Conservation (phyloP, 805 yeast genomes). For the Candida argentea region DNA sequence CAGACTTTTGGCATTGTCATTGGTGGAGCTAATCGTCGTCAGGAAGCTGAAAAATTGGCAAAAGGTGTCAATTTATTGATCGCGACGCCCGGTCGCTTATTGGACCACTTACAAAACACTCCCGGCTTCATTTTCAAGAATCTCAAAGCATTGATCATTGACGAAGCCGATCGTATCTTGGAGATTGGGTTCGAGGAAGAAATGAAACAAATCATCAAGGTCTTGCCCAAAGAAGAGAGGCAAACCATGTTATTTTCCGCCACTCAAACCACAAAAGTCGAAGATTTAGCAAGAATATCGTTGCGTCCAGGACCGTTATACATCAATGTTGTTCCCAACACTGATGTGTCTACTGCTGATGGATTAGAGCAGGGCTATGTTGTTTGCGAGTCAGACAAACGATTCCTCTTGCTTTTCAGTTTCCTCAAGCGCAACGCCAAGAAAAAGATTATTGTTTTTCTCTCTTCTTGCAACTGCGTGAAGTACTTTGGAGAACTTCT, state of each 20-base stretch:
- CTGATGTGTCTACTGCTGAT: conserved; percentile 84
- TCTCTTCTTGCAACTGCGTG: conserved; percentile 95
- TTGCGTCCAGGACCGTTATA: conserved; percentile 87
- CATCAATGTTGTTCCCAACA: conserved; percentile 83
- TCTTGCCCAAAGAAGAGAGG: conserved; percentile 85
- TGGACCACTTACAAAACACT: conserved; percentile 95
- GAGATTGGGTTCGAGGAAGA: conserved; percentile 99
- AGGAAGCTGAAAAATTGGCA: conserved; percentile 87
- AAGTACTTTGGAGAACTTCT: conserved; percentile 91
- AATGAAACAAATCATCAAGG: conserved; percentile 92
- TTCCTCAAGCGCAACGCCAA: conserved; percentile 87
- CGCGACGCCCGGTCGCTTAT: conserved; percentile 95
- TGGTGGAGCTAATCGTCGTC: conserved; percentile 97
- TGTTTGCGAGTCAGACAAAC: conserved; percentile 90
- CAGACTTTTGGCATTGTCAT: conserved; percentile 96
- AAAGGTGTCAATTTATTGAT: conserved; percentile 91
- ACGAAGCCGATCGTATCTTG: conserved; percentile 95
- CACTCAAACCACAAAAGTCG: conserved; percentile 97
- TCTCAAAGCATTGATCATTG: conserved; percentile 86
- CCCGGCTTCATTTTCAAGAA: conserved; percentile 90
- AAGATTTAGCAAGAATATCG: conserved; percentile 94
- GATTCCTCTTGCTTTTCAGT: conserved; percentile 83
- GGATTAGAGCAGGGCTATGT: conserved; percentile 98
- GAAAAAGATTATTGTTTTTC: conserved; percentile 87
- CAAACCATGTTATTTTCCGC: conserved; percentile 99